Base-by-base conservation (phyloP, 2,329 filamentous ascomycete species). In the Colletotrichum sp. region DNA sequence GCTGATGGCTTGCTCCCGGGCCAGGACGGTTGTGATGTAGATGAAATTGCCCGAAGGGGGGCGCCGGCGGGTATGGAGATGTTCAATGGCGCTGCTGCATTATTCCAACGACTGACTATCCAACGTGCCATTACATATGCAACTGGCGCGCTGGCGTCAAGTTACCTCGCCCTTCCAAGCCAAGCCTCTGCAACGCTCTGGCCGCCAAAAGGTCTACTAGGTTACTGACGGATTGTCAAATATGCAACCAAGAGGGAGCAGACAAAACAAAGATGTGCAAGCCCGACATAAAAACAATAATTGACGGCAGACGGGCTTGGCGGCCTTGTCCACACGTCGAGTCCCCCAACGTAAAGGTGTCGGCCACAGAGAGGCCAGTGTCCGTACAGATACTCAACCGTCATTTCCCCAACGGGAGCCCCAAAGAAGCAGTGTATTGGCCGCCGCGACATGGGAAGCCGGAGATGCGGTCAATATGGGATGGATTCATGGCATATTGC, bases 21-120 rank as follows among this genome's bases (percentile, higher is more conserved):
- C 81, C 79, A 80, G 77, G 79, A 82, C 81, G 80, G 81, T 82
- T 84, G 79, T 81, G 80, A 81, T 81, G 82, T 81, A 85, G 83
- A 85, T 85, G 82, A 85, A 86, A 86, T 86, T 86, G 84, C 83
- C 84, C 84, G 84, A 85, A 84, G 80, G 79, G 80, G 77, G 81
- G 81, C 65, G 71, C 28, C 63, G 69, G 73, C 73, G 73, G 73
- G 24, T 68, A 73, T 68, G 67, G 74, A 78, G 82, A 81, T 79
- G 78, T 64, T 78, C 79, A 82, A 80, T 80, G 80, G 78, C 78
- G 79, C 78, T 79, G 76, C 80, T 52, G 43, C 80, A 75, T 73
- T 73, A 74, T 71, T 69, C 24, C 71, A 69, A 75, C 68, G 72
- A 74, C 62, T 68, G 64, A 68, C 30, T 71, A 72, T 56, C 38